A percentile compares a stretch with the other conserved stretches of the same genome.
These are phyloP conservation scores for Fusarium sp. DNA, from an alignment of 2,329 filamentous ascomycete genomes.

Conservation along the genomic window DNA sequence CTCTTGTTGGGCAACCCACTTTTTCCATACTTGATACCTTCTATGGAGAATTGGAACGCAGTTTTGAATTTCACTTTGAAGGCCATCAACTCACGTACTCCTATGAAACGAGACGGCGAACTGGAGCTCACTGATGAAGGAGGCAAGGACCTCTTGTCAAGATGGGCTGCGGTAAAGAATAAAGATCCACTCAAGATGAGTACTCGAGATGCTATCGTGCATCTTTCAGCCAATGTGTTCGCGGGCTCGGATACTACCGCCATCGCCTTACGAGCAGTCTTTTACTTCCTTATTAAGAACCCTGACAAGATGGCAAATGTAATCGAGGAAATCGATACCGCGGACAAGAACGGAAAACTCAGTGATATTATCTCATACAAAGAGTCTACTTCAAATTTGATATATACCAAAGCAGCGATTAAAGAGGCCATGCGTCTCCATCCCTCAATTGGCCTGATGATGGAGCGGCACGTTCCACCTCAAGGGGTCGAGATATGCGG, in stretches of 20 bases:
- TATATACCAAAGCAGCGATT: constrained; percentile 30
- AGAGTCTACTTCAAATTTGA: neutral
- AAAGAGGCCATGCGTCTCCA: constrained; percentile 40
- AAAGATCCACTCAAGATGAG: constrained; percentile 1
- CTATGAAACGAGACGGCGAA: neutral
- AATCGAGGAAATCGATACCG: neutral
- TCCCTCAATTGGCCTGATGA: constrained; percentile 21
- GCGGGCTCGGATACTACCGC: neutral
- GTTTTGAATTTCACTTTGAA: neutral
- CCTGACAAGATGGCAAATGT: neutral
- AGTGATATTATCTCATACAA: neutral
- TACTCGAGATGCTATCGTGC: neutral
- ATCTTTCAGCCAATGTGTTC: neutral
- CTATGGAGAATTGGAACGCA: neutral
- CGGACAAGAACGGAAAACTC: neutral
- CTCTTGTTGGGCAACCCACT: neutral
- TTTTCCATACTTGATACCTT: neutral
- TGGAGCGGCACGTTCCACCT: constrained; percentile 3
- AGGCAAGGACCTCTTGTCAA: neutral
- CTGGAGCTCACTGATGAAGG: neutral
- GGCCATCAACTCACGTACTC: neutral
- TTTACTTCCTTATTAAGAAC: neutral
- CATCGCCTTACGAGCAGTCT: neutral
- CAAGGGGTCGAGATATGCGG: neutral
- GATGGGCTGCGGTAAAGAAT: neutral